Evolutionary conservation across 2,329 filamentous ascomycete genomes (phyloP).

Genomic region (Fusarium coicis): DNA sequence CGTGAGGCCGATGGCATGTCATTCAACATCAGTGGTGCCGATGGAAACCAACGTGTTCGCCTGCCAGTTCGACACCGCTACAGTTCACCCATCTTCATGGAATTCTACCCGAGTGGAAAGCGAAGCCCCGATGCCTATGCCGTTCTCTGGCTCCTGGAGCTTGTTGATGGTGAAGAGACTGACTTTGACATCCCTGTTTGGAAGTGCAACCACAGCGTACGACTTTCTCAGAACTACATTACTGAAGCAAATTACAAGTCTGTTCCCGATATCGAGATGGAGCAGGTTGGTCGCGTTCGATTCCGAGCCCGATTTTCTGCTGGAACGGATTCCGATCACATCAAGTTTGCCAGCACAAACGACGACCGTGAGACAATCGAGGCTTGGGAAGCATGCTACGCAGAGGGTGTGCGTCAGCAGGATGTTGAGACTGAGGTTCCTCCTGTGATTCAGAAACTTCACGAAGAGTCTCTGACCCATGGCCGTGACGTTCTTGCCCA

Average conservation of each 20-base stretch:
- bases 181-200: conserved; percentile 91
- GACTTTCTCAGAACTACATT: conserved; percentile 92
- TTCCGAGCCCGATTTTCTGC: conserved; percentile 88
- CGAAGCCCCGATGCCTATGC: conserved; percentile 80
- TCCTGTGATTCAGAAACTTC: conserved; percentile 76
- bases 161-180: conserved; percentile 81
- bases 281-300: conserved; percentile 82
- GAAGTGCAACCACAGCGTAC: conserved; percentile 78
- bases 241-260: conserved; percentile 78
- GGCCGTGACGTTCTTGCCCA: conserved; percentile 83
- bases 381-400: conserved; percentile 90
- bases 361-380: conserved; percentile 93
- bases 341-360: conserved; percentile 85
- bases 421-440: conserved; percentile 80
- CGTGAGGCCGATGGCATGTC: conserved; percentile 65
- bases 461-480: conserved; percentile 82
- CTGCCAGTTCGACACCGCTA: conserved; percentile 93
- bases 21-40: conserved; percentile 61
- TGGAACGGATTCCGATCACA: conserved; percentile 88
- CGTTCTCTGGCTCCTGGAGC: conserved; percentile 84
- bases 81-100: conserved; percentile 88
- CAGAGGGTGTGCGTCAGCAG: conserved; percentile 82
- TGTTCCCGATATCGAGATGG: conserved; percentile 79
- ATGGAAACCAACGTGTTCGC: conserved; percentile 63
- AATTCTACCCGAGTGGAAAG: conserved; percentile 78